phyloP scores from a whole-genome alignment of 495 filamentous ascomycete genomes.

The Daldinia loculata region DNA sequence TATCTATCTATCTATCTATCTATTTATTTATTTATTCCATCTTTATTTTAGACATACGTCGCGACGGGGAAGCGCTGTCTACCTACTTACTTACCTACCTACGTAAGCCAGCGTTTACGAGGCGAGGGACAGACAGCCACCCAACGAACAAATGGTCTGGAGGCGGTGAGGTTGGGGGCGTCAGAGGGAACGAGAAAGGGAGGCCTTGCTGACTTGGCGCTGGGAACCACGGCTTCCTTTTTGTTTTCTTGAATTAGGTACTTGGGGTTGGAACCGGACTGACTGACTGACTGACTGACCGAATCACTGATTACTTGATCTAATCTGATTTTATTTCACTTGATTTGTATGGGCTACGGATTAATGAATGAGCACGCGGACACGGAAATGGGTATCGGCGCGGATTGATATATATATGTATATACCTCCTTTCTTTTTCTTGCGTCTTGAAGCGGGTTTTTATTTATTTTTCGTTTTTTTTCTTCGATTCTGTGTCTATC shows the following conservation, averaged over 20 bases:
- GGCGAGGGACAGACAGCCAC: no score
- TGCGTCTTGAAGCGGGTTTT: background rate
- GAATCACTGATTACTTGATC: background rate
- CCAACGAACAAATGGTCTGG: background rate
- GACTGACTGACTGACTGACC: background rate
- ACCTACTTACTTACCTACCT: no score
- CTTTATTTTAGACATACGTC: no score
- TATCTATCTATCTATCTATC: no score
- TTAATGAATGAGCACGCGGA: slow-evolving; percentile 23
- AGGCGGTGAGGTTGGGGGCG: slow-evolving; percentile 5
- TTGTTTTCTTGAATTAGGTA: background rate
- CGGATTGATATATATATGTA: slow-evolving; percentile 19
- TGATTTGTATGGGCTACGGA: slow-evolving; percentile 17
- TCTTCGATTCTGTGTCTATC: background rate
- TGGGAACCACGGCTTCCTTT: background rate
- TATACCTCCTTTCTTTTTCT: slow-evolving; percentile 13
- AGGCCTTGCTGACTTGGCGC: slow-evolving; percentile 4
- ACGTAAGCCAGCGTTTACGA: no score
- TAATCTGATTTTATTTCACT: background rate
- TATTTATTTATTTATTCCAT: no score
- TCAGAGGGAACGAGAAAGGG: background rate
- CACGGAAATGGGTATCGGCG: slow-evolving; percentile 5
- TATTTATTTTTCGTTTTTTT: background rate
- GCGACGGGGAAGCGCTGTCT: no score
- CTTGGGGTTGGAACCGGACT: background rate